A percentile compares a stretch with the other conserved stretches of the same genome.
Conservation (phyloP, 2,329 filamentous ascomycete genomes). For the Colletotrichum lindemuthianum region DNA sequence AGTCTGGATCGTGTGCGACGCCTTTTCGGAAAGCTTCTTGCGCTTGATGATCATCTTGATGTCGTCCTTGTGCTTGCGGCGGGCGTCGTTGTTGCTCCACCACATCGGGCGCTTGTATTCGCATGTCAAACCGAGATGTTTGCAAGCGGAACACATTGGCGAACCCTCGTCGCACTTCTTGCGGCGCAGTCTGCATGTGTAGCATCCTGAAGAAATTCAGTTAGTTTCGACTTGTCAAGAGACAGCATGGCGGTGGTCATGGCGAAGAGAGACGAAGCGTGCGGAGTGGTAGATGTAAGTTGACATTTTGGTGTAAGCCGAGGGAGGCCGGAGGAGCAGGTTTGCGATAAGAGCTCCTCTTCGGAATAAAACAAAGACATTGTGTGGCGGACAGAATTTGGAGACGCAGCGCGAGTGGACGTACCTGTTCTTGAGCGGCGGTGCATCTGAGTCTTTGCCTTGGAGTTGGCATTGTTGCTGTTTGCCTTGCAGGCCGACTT, state of each 20-base stretch:
- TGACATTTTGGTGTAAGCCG: conserved; percentile 44
- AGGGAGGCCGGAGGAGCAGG: conserved; percentile 33
- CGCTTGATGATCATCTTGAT: conserved; percentile 99
- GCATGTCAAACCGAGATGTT: conserved; percentile 82
- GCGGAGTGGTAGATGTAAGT: conserved; percentile 18
- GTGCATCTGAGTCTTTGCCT: conserved; percentile 87
- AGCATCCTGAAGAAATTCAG: conserved; percentile 62
- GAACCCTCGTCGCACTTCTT: conserved; percentile 77
- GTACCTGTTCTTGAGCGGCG: conserved; percentile 93
- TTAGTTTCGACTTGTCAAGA: conserved; percentile 25
- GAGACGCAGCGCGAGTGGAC: conserved; percentile 37
- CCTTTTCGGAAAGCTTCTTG: conserved; percentile 93
- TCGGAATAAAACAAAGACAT: too few relatives aligned
- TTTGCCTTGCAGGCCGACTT: conserved; percentile 65
- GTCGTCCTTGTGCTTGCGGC: conserved; percentile 87
- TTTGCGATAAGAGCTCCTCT: not conserved
- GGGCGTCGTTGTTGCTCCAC: conserved; percentile 94
- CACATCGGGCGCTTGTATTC: conserved; percentile 97
- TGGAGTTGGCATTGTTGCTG: conserved; percentile 62
- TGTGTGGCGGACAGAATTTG: not conserved
- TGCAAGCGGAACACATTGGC: conserved; percentile 72
- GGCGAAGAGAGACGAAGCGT: conserved; percentile 36
- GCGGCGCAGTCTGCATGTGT: conserved; percentile 72
- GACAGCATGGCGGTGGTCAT: conserved; percentile 38
- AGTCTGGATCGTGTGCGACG: conserved; percentile 65